A percentile compares a stretch with the other conserved stretches of the same genome.
phyloP scores from a whole-genome alignment of 805 yeast genomes.

The Saturnispora halmiae region DNA sequence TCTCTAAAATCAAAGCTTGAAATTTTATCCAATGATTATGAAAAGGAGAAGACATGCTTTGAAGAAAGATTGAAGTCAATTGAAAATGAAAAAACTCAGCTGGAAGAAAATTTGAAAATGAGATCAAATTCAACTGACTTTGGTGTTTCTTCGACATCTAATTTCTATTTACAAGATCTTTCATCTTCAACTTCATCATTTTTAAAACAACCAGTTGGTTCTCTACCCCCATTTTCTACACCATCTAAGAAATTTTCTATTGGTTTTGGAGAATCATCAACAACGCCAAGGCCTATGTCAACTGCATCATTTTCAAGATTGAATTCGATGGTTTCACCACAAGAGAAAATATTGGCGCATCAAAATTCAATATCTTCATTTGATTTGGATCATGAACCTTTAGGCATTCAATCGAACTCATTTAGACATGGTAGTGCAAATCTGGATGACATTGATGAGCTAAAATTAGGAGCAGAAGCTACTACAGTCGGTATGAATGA shows the following conservation, averaged over 20 bases:
- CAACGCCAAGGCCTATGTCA: constrained; percentile 31
- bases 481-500: constrained; percentile 1
- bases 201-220: constrained; percentile 11
- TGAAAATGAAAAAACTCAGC: constrained; percentile 23
- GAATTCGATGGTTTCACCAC: constrained; percentile 12
- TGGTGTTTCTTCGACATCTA: background rate
- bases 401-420: constrained; percentile 6
- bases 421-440: background rate
- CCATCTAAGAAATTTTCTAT: constrained; percentile 23
- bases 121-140: background rate
- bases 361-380: constrained; percentile 15
- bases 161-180: constrained; percentile 27
- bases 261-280: constrained; percentile 40
- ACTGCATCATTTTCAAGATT: constrained; percentile 12
- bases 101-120: constrained; percentile 9
- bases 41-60: constrained; percentile 20
- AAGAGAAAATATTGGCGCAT: constrained; percentile 16
- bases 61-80: constrained; percentile 21
- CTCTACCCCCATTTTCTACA: constrained; percentile 19
- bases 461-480: constrained; percentile 14
- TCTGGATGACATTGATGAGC: constrained; percentile 8
- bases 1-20: constrained; percentile 16
- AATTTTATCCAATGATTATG: constrained; percentile 23
- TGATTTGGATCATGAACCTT: constrained; percentile 9
- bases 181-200: constrained; percentile 19